Base-by-base conservation (phyloP, 2,329 filamentous ascomycete species). In the Aspergillus aculeatinus region DNA sequence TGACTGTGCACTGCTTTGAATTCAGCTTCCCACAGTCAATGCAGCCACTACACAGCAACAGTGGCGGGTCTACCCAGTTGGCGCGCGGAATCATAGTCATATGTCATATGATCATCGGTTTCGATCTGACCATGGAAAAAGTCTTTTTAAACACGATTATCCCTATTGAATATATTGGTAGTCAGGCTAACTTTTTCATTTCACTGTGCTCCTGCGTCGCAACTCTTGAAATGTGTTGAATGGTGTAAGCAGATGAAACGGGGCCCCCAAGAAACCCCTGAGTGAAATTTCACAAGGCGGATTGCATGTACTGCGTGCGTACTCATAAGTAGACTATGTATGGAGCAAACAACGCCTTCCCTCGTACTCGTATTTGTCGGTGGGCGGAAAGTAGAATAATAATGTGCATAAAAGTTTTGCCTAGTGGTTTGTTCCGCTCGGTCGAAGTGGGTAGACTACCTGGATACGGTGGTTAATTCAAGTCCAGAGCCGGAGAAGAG, bases 281-380 rank as follows among this genome's bases (percentile, higher is more conserved):
- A 55, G 27, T 25, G 42, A n/a, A 25, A n/a, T 12, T 35, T 55
- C 11, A 29, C 53, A 25, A 16, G 19, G 42, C 16, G 29, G 10
- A 33, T 14, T 35, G 14, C 19, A 27, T 21, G 52, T 48, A 29
- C 23, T 23, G 23, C 23, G 23, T 23, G 23, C 4, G 23, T 23
- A 23, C 7, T 29, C 27, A 9, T 29, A 29, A 29, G 27, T 9
- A 10, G 25, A 25, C 5, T 31, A 16, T 10, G 53, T 42, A 19
- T 19, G 27, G 19, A 55, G 10, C 29, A 48, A 47, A 19, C 53
- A 35, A 29, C 42, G 27, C 19, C 27, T 42, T 29, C n/a, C 3
- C 14, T 55, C 53, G 53, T 55, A 55, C 53, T 55, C 53, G 53
- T 55, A 55, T 55, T 48, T 19, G 35, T 47, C 33, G 42, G 42